Conservation (phyloP, 1,284 basidiomycete species). For the Gymnopus androsaceus region DNA sequence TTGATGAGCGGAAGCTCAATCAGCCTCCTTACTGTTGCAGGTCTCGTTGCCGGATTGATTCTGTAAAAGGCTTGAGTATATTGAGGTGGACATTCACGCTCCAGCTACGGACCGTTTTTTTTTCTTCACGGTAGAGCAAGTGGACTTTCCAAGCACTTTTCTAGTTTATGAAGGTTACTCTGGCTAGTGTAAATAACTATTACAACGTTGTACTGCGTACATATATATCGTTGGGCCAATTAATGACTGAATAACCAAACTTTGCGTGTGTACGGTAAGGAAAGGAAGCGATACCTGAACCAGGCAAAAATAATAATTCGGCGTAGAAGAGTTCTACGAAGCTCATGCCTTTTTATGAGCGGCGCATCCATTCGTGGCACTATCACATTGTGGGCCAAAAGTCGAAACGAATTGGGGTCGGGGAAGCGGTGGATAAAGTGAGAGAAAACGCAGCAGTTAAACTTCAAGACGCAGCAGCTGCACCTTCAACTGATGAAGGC, state of each 20-base stretch:
- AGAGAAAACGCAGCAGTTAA: no score
- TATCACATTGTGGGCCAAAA: no score
- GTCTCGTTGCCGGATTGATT: slow-evolving; percentile 36
- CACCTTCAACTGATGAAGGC: no score
- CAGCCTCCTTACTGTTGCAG: slow-evolving; percentile 33
- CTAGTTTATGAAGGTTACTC: slow-evolving; percentile 5
- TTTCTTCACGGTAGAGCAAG: slow-evolving; percentile 1
- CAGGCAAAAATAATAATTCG: no score
- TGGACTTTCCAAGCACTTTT: slow-evolving; percentile 5
- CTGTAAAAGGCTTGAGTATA: slow-evolving; percentile 22
- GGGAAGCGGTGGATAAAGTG: no score
- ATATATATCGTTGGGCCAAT: slow-evolving; percentile 18
- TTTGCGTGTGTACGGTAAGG: no score
- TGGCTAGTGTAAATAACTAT: slow-evolving; percentile 11
- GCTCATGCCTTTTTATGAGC: no score
- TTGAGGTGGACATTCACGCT: not conserved
- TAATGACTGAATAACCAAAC: slow-evolving; percentile 18
- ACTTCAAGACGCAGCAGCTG: no score
- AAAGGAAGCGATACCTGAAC: not conserved
- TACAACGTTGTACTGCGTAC: slow-evolving; percentile 18
- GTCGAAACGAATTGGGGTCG: no score
- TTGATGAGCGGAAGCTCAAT: slow-evolving; percentile 26
- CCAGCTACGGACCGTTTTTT: not conserved
- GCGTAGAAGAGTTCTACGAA: no score
- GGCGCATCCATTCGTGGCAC: no score